Base-by-base conservation (phyloP, 257 asterid genomes). In the Lithospermum erythrorhizon region DNA sequence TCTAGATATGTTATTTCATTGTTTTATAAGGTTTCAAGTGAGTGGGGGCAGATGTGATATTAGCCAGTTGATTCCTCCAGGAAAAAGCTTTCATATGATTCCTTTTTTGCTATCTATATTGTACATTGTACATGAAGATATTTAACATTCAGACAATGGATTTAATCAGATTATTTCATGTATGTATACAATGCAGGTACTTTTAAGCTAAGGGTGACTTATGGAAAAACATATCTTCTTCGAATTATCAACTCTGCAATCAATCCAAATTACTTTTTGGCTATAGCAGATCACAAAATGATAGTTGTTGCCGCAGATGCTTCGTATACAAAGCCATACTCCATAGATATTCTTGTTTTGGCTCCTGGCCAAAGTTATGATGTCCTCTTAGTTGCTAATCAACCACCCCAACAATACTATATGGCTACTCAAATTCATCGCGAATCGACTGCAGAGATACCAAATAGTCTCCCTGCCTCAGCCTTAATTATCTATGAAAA, bases 211-310 rank as follows among this genome's bases (percentile, higher is more conserved):
- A 55, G 21, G 4, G 59, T 55, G 9, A 55, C 19, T 55, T 35
- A 21, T 8, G 59, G 59, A 9, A 55, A 55, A 10, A 55, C 59
- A 15, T 55, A 55, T 55, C 59, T 55, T 11, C n/a, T 55, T 6
- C 59, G 59, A 6, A 22, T 55, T n/a, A 55, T 55, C n/a, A 55
- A 24, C 21, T 25, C 59, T 20, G 59, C 59, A 55, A 6, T 55
- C 32, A 21, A 21, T 6, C n/a, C 17, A 0, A 55, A 55, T 55
- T 29, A 22, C 24, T 55, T 55, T 55, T 55, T 55, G 18, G 27
- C 24, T 17, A 55, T 55, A 55, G 59, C 59, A 23, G 10, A n/a
- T 24, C 59, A 55, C n/a, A 55, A 55, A 11, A 11, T 55, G 59
- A 15, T 15, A 7, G 30, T 55, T 9, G 59, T 55, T 1, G 59